Conservation (phyloP, 495 filamentous ascomycete genomes). For the Aspergillus affinis region DNA sequence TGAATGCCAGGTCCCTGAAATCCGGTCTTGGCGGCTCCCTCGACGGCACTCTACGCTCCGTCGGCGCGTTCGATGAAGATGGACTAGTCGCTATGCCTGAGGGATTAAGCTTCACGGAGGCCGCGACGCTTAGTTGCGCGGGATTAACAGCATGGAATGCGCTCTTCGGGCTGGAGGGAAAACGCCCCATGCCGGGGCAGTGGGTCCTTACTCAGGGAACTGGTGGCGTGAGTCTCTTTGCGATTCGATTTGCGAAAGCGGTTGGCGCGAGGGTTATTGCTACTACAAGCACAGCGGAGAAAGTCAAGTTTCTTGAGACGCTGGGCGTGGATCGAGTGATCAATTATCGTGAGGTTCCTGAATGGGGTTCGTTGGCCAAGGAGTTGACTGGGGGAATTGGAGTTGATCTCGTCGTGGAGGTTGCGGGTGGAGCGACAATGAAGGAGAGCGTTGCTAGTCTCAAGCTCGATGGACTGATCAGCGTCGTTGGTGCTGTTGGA, state of each 20-base stretch:
- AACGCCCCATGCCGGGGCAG: slow-evolving; percentile 53
- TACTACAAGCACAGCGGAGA: slow-evolving; percentile 35
- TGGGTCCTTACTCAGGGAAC: slow-evolving; percentile 64
- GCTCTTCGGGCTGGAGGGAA: slow-evolving; percentile 34
- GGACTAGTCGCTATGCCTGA: slow-evolving; percentile 56
- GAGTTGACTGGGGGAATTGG: slow-evolving; percentile 51
- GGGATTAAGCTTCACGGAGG: slow-evolving; percentile 54
- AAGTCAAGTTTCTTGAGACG: slow-evolving; percentile 29
- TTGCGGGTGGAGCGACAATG: slow-evolving; percentile 46
- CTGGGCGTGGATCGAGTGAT: slow-evolving; percentile 47
- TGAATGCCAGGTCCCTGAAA: slow-evolving; percentile 28
- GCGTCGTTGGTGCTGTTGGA: slow-evolving; percentile 44
- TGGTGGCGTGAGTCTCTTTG: slow-evolving; percentile 67
- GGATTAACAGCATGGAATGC: slow-evolving; percentile 39
- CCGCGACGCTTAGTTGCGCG: slow-evolving; percentile 52
- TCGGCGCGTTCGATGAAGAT: slow-evolving; percentile 57
- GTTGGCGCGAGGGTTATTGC: slow-evolving; percentile 38
- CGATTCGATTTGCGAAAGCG: slow-evolving; percentile 36
- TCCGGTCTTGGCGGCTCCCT: slow-evolving; percentile 59
- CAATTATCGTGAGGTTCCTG: slow-evolving; percentile 57
- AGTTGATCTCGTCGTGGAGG: slow-evolving; percentile 57
- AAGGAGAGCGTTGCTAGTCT: slow-evolving; percentile 21
- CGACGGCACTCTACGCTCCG: slow-evolving; percentile 60
- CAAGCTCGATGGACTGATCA: slow-evolving; percentile 43
- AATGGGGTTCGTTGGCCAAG: slow-evolving; percentile 62